Base-by-base conservation (phyloP, 2,329 filamentous ascomycete genomes). In the Annulohypoxylon truncatum region DNA sequence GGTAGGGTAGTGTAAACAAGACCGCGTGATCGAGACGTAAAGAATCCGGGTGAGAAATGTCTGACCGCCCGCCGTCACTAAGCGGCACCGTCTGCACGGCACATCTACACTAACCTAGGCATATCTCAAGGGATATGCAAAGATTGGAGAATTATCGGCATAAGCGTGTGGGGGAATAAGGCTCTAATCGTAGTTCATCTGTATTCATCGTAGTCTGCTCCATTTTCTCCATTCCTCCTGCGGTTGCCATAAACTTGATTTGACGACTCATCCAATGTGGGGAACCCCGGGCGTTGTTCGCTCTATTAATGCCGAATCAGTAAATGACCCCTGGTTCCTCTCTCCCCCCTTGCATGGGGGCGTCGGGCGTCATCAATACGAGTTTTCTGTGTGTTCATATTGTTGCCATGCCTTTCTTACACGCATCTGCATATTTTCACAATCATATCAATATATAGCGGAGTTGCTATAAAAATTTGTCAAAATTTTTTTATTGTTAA, bases 201-300 rank as follows among this genome's bases (percentile, higher is more conserved):
- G n/a, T n/a, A n/a, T n/a, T n/a, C n/a, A 38, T 38, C 35, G 35
- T 38, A n/a, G 33, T 8, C 33, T 35, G n/a, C 38, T 31, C 35
- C 24, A 35, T 24, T 26, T 60, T 33, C 29, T 38, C 42, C 40
- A 42, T 20, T 42, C 15, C 29, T 38, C 9, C 35, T 38, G 18
- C 3, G 33, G 3, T 24, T 15, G 4, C n/a, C n/a, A 18, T 40
- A 46, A 63, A 56, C 35, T 33, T 57, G 56, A 66, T 61, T 57
- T 51, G 47, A 50, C 38, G 22, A 47, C 22, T 31, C n/a, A 46
- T 31, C 44, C 40, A 35, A 42, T 67, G 64, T 67, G 64, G 64
- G 64, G 64, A 67, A 67, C 35, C 59, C 64, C 59, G 59, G 64
- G 46, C 44, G 38, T 31, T 13, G 10, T 54, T 61, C n/a, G 6